Base-by-base conservation (phyloP, 164 flowering plant genomes). In the Kalanchoe fedtschenkoi region DNA sequence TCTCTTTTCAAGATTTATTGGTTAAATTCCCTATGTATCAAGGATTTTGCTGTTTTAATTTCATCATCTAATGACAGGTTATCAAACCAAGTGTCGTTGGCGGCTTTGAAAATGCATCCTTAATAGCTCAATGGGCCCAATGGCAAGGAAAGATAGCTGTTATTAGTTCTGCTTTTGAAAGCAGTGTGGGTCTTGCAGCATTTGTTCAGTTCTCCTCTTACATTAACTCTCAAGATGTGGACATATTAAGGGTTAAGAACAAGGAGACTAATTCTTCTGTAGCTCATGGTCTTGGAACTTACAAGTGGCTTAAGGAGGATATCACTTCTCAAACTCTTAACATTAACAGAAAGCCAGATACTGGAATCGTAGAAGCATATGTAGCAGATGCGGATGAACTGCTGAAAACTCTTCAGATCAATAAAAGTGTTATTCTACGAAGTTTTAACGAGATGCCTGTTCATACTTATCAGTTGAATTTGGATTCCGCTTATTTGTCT, bases 231-330 rank as follows among this genome's bases (percentile, higher is more conserved):
- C 83, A 77, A 72, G 74, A 77, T 60, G 73, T 64, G 43, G 80
- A 77, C 21, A 63, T 70, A 39, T 72, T 70, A 65, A 75, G 47
- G 53, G 59, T 80, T 68, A 66, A 71, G 76, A 74, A 77, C 37
- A 70, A 62, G 62, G 69, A 75, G 68, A 51, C 64, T 4, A 34
- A 34, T n/a, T 70, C 75, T 61, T 46, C 74, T 73, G 55, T 85
- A 63, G 91, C 89, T 38, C 99, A 93, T 76, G 99, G 97, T 55
- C 88, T 93, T 68, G 99, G 99, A 76, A 93, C 99, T 17, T 93
- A 83, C 69, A 65, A 65, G 57, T 93, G 99, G 99, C 87, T 93
- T 61, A 74, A 72, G 69, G 92, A 90, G 66, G 95, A 93, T 68
- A 87, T 88, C 35, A 73, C 80, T 26, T 53, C 58, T 38, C 69